Conservation (phyloP, 106 monocot genomes). For the Cymbidium sinense region DNA sequence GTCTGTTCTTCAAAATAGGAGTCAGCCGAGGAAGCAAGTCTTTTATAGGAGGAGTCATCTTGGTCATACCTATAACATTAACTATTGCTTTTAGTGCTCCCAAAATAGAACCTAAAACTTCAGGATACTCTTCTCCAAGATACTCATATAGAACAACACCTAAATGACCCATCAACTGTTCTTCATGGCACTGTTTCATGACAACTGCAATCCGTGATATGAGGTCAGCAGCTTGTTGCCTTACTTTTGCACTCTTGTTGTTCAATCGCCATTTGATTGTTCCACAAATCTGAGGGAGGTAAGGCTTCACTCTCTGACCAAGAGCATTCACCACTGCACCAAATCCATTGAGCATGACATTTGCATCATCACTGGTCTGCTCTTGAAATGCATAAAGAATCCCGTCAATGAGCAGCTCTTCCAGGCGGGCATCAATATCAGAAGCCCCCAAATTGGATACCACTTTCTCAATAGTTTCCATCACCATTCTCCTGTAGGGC, state of each 20-base stretch:
- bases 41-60: constrained; percentile 98
- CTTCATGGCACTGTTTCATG: constrained; percentile 94
- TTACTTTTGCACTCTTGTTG: constrained; percentile 92
- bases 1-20: constrained; percentile 92
- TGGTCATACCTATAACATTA: constrained; percentile 99
- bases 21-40: constrained; percentile 93
- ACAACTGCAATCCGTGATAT: constrained; percentile 96
- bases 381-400: constrained; percentile 97
- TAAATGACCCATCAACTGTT: constrained; percentile 93
- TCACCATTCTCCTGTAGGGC: constrained; percentile 96
- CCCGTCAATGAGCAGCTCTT: constrained; percentile 95
- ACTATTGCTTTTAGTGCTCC: constrained; percentile 96
- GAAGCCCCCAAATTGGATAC: constrained; percentile 95
- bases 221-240: constrained; percentile 96
- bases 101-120: constrained; percentile 88
- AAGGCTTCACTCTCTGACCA: constrained; percentile 89
- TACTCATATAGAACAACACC: constrained; percentile 94
- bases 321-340: constrained; percentile 97
- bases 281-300: constrained; percentile 97
- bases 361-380: constrained; percentile 97
- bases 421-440: constrained; percentile 85
- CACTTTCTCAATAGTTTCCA: constrained; percentile 98
- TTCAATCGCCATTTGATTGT: constrained; percentile 97
- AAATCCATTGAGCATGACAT: constrained; percentile 99
- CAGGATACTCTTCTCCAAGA: constrained; percentile 95